These are phyloP conservation scores for Tetradesmus obliquus DNA, from an alignment of 139 green algal species.

Conservation along the genomic window DNA sequence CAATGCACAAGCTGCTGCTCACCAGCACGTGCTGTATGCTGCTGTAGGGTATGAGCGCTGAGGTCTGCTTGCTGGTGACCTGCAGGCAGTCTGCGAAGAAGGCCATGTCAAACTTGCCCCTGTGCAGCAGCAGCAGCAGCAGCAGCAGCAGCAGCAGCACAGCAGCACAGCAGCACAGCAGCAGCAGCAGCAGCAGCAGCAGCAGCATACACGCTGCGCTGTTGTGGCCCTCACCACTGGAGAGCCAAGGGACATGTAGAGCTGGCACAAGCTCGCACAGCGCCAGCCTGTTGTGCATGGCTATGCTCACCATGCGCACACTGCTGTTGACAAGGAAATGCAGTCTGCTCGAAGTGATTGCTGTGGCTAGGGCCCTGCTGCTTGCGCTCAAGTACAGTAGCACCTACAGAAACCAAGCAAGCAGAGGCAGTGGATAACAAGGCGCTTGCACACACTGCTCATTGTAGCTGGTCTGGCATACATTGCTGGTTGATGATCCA, in stretches of 20 bases:
- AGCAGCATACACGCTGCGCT: too few species aligned
- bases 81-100: constrained; percentile 33
- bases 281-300: too few species aligned
- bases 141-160: neutral
- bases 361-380: neutral
- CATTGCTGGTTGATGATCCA: neutral
- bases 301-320: too few species aligned
- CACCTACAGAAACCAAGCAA: neutral
- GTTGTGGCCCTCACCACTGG: too few species aligned
- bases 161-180: neutral
- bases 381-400: neutral
- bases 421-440: neutral
- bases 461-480: neutral
- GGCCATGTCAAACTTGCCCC: constrained; percentile 38
- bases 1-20: neutral
- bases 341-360: too few species aligned
- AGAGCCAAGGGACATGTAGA: too few species aligned
- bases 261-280: too few species aligned
- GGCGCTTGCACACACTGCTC: neutral
- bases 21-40: constrained; percentile 43
- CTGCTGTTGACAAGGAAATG: too few species aligned
- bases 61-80: constrained; percentile 31
- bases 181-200: neutral
- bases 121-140: neutral
- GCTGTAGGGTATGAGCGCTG: constrained; percentile 11